These are phyloP conservation scores for Achaetomium macrosporum DNA, from an alignment of 2,329 filamentous ascomycete genomes.

Conservation along the genomic window DNA sequence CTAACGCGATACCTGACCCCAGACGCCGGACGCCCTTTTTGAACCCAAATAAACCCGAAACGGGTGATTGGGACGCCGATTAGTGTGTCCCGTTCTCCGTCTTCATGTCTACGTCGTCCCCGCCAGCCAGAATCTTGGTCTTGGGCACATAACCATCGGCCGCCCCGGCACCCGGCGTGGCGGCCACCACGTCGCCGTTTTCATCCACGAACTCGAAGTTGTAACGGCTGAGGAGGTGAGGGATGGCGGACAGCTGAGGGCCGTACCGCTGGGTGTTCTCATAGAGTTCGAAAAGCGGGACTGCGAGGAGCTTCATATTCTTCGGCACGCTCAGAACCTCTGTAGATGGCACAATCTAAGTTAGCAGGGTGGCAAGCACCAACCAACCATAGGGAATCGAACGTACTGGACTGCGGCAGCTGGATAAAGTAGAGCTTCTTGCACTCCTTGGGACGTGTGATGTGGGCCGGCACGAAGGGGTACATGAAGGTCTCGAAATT, in stretches of 20 bases:
- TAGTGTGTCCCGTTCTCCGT: slow-evolving; percentile 29
- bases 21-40: slow-evolving; percentile 14
- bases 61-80: neutral
- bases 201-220: slow-evolving; percentile 98
- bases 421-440: slow-evolving; percentile 99
- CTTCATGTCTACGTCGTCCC: slow-evolving; percentile 56
- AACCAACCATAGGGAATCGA: neutral
- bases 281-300: slow-evolving; percentile 95
- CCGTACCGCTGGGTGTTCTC: slow-evolving; percentile 95
- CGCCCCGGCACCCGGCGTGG: slow-evolving; percentile 68
- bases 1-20: neutral
- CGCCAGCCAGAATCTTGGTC: slow-evolving; percentile 61
- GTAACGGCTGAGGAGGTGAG: slow-evolving; percentile 88
- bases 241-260: slow-evolving; percentile 91
- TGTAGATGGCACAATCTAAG: slow-evolving; percentile 34
- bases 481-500: slow-evolving; percentile 99
- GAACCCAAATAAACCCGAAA: neutral
- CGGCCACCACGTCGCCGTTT: slow-evolving; percentile 76
- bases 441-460: slow-evolving; percentile 95
- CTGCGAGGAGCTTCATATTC: slow-evolving; percentile 98
- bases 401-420: slow-evolving; percentile 80
- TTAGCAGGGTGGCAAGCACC: slow-evolving; percentile 19
- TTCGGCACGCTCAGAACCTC: slow-evolving; percentile 95
- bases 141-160: slow-evolving; percentile 54
- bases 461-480: slow-evolving; percentile 92